Evolutionary conservation across 345 rosid genomes (phyloP).

Genomic region (Citrus sp.): DNA sequence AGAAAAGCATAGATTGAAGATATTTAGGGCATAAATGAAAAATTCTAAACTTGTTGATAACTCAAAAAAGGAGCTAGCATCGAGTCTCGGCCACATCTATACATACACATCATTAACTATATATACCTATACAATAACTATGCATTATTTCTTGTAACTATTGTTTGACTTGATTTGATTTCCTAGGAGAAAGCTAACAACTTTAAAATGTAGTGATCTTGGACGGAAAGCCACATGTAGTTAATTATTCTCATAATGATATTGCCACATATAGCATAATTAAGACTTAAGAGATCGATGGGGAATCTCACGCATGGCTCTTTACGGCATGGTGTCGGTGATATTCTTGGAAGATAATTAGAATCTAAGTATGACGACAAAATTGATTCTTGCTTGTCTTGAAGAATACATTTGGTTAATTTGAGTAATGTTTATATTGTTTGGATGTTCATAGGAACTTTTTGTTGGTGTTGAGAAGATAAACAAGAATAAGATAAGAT

Average conservation of each 20-base stretch:
- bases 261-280: background rate
- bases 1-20: background rate
- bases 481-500: background rate
- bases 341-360: background rate
- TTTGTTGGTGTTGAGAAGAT: background rate
- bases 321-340: background rate
- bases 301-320: background rate
- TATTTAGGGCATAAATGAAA: background rate
- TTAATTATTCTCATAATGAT: background rate
- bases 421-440: background rate
- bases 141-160: background rate
- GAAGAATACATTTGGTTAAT: background rate
- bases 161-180: background rate
- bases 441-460: background rate
- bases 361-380: background rate
- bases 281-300: background rate
- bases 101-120: background rate
- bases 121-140: background rate
- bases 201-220: background rate
- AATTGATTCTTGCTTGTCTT: background rate
- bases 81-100: constrained; percentile 19
- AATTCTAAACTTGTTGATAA: background rate
- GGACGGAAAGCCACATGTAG: constrained; percentile 8
- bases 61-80: background rate
- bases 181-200: background rate